Conservation (phyloP, 1,284 basidiomycete genomes). For the Puccinia hordei region DNA sequence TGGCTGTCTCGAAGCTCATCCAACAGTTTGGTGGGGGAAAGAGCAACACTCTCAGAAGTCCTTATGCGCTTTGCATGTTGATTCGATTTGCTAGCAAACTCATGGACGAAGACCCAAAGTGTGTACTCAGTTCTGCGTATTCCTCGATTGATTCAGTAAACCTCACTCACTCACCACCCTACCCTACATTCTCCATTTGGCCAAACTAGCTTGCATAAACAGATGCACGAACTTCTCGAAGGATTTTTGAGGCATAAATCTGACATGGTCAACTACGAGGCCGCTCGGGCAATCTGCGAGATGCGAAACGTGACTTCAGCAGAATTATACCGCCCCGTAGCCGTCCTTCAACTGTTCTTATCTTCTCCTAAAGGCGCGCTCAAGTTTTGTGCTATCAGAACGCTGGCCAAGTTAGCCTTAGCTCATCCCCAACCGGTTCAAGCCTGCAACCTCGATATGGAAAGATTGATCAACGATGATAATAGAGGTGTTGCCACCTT, state of each 20-base stretch:
- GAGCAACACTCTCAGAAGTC: constrained; percentile 82
- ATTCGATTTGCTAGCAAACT: constrained; percentile 96
- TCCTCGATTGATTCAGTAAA: background rate
- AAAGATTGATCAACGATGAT: constrained; percentile 92
- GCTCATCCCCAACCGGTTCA: constrained; percentile 82
- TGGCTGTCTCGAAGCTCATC: constrained; percentile 99
- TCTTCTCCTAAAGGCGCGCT: constrained; percentile 89
- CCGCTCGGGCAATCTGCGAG: constrained; percentile 94
- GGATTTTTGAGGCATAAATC: constrained; percentile 97
- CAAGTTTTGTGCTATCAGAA: constrained; percentile 97
- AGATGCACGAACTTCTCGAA: constrained; percentile 92
- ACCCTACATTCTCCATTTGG: background rate
- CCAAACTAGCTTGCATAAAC: constrained; percentile 72
- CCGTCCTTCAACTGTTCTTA: constrained; percentile 90
- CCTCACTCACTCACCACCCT: background rate
- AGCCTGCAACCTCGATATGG: constrained; percentile 93
- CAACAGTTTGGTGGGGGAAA: constrained; percentile 83
- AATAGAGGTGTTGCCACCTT: constrained; percentile 98
- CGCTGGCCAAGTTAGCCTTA: constrained; percentile 82
- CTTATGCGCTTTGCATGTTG: constrained; percentile 99
- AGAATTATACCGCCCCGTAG: constrained; percentile 83
- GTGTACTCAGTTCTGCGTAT: constrained; percentile 58
- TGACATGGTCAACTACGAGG: constrained; percentile 99
- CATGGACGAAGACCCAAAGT: constrained; percentile 98
- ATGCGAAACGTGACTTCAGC: constrained; percentile 78